Base-by-base conservation (phyloP, 1,284 basidiomycete species). In the Malassezia arunalokei region DNA sequence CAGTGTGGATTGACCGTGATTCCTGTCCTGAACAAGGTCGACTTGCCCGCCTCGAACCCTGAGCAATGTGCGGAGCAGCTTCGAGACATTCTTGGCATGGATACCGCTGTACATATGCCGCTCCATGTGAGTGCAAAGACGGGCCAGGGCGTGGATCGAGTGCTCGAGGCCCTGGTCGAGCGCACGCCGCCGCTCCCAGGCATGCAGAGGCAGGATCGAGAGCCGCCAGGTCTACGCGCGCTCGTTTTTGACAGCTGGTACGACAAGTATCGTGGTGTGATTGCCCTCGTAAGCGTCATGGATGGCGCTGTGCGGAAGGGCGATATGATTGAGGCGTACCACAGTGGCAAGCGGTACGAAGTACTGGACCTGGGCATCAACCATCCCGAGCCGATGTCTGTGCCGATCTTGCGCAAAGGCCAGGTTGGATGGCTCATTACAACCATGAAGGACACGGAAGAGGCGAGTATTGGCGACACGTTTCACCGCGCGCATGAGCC, bases 361-460 rank as follows among this genome's bases (percentile, higher is more conserved):
- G 81, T 98, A 20, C 82, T 84, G 14, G 91, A 95, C 61, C 75
- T 95, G 8, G 94, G 94, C 12, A 81, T 98, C 55, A 84, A 95
- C 80, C 79, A 92, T 69, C 94, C 92, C 1, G 61, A 60, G 27
- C 61, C 67, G 40, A 45, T 62, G 1, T 51, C 54, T 52, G 75
- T 41, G 55, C 64, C 62, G 24, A 79, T 80, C 42, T 75, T 96
- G 47, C 79, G 80, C 45, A 83, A 87, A 43, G 90, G 90, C 3
- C 91, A 95, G 76, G 91, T 95, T 14, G 90, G 90, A 17, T 68
- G 66, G 67, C 56, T 69, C 40, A 63, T 68, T 1, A 95, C 90
- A 74, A 95, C 89, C 68, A 98, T 98, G 92, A 98, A 96, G 74
- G 86, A 96, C 66, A 87, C 87, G 12, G 82, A 83, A n/a, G 92